Evolutionary conservation across 2,329 filamentous ascomycete species (phyloP), one percentile per base, ranked within the genome.

Genomic region (Beauveria brongniartii): DNA sequence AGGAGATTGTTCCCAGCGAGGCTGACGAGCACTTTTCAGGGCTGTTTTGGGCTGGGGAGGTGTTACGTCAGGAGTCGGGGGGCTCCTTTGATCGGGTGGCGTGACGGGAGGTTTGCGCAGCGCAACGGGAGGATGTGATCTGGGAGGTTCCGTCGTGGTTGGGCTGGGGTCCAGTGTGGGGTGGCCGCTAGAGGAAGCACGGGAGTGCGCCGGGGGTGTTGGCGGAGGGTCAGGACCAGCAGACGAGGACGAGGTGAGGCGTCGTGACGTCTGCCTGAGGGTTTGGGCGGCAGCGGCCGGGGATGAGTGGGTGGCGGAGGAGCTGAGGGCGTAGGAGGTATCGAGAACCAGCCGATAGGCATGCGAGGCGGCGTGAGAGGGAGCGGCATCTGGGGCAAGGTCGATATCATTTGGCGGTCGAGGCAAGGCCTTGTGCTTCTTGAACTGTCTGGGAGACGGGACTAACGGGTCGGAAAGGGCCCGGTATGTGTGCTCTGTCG

Each of bases 51-150:
- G 72, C 63, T 84, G 81, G 41, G 89, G 89, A 57, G 88, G 89
- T 18, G 89, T 92, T 51, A 88, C 82, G 72, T 91, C 89, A 40
- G 89, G 89, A 3, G 89, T 92, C 37, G 87, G 88, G 18, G 87
- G 87, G 67, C 85, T 89, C 68, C 81, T 80, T 65, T 87, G 83
- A 65, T 84, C 83, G 30, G 84, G 80, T 55, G 87, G 86, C 5
- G 87, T 90, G 59, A 77, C 76, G n/a, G 80, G 81, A 10, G 77
- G 68, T 59, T 72, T 75, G 54, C 69, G 68, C 58, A 73, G 70
- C 48, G 72, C 70, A 20, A 50, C 28, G 18, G 50, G 73, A 72
- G 58, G 76, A 71, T 55, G 72, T 69, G 65, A 74, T 78, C 60
- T 71, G 72, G 61, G 73, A 67, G 40, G 72, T 70, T 62, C 69